Evolutionary conservation across 371 early-diverging fungal species (phyloP), one percentile per base, ranked within the genome.

Genomic region (Rhizopus sp.): DNA sequence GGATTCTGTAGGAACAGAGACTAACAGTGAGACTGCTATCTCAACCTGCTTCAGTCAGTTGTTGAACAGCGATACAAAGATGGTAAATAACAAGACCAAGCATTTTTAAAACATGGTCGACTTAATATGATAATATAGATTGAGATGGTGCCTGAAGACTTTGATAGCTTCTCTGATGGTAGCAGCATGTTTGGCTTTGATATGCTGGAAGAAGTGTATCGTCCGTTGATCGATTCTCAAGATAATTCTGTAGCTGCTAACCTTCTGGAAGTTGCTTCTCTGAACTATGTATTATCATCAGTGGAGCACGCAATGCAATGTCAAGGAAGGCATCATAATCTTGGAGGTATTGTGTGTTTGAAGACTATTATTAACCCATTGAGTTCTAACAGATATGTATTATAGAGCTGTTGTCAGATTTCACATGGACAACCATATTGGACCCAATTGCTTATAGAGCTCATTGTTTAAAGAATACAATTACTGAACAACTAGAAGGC

Each of bases 91-190:
- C 12, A 15, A 15, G 4, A 40, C 5, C 7, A 41, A 9, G 2
- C 8, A 10, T 35, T 3, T 3, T 23, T 23, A 23, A 23, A 23
- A 23, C 23, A 23, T 23, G 0, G 23, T 23, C 23, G 23, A 23
- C 23, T 23, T 23, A 23, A 23, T 23, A 23, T 23, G 0, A 23
- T 2, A 23, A 23, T 23, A 23, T 55, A 78, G 75, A 50, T 66
- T 17, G 77, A 79, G 17, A 74, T 76, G 68, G 54, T 64, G 38
- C 49, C 69, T 5, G 77, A 78, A 29, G 79, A 78, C 15, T 75
- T 71, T 59, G 79, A 78, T 45, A 62, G 70, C 29, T 71, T 76
- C 38, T 76, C 77, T 0, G 80, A 80, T 40, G 80, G 70, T 13
- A 75, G 77, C 42, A 46, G 46, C 12, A 34, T 76, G 46, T 72